Percentiles rank a stretch among this genome's conserved stretches.
Evolutionary conservation across 257 asterid genomes (phyloP).

Genomic region (Plantago ovata): DNA sequence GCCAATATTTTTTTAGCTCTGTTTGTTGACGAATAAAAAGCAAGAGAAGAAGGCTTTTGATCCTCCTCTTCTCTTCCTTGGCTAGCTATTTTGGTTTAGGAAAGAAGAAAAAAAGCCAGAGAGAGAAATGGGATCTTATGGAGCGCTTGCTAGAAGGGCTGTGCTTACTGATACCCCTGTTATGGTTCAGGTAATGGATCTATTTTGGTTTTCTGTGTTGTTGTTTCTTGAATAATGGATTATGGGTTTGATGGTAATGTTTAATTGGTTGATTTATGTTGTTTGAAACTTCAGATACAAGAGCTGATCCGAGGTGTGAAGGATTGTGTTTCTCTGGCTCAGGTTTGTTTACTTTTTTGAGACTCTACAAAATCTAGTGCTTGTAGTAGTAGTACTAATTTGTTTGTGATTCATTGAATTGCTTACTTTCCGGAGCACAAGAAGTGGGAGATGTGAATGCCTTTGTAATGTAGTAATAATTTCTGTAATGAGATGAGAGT

Average conservation of each 20-base stretch:
- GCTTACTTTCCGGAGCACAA: conserved; percentile 29
- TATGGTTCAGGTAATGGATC: conserved; percentile 79
- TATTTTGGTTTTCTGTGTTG: conserved; percentile 12
- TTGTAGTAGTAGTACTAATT: too few relatives aligned
- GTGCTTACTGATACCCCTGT: conserved; percentile 78
- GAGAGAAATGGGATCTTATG: conserved; percentile 78
- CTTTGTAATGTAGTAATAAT: conserved; percentile 1
- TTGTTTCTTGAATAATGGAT: conserved; percentile 4
- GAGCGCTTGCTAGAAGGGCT: conserved; percentile 80
- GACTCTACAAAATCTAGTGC: conserved; percentile 1
- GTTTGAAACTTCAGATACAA: conserved; percentile 62
- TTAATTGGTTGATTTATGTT: conserved; percentile 17
- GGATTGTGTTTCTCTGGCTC: conserved; percentile 87
- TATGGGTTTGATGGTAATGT: conserved; percentile 17
- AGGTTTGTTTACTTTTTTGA: conserved; percentile 68
- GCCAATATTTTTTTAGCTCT: conserved; percentile 7
- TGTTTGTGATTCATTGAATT: conserved; percentile 13
- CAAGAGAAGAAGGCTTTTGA: not conserved
- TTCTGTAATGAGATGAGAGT: conserved; percentile 17
- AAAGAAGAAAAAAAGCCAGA: conserved; percentile 1
- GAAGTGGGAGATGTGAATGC: conserved; percentile 34
- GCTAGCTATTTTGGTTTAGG: not conserved
- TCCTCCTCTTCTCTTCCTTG: not conserved
- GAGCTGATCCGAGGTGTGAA: conserved; percentile 70
- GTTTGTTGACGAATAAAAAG: not conserved